Evolutionary conservation across 2,329 filamentous ascomycete species (phyloP), one percentile per base, ranked within the genome.

Genomic region (Calonectria henricotiae): DNA sequence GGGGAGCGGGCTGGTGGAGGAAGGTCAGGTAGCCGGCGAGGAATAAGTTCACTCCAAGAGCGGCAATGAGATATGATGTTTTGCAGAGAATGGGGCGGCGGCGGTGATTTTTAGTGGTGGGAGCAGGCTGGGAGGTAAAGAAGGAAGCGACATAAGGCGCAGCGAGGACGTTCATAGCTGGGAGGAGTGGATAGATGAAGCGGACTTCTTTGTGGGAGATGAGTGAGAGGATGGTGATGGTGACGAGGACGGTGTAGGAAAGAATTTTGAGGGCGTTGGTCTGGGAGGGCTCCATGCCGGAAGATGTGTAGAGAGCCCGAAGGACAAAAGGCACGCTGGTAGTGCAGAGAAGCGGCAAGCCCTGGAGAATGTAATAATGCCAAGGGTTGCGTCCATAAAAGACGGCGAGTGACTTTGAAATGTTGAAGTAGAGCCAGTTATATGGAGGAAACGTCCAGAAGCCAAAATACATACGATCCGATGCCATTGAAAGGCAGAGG

Each of bases 151-250:
- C 83, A 3, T 90, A 87, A 0, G 90, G 89, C 0, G 94, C 94
- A 1, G 93, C 90, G 44, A 98, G 85, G 72, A 98, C 85, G 80
- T 96, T 94, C 7, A 99, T 88, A n/a, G 92, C 88, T 1, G 96
- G 96, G 1, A 98, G 88, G 20, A 99, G 88, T 1, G 96, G 96
- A 78, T 97, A 98, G 75, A 98, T 93, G 85, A 99, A 99, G 78
- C 96, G 94, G 76, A 98, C 94, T 86, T 99, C 96, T 82, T 99
- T 99, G 84, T 99, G 96, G 1, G 94, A 91, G 74, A 98, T 93
- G 55, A 93, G 79, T 1, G 94, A 97, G 39, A 98, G 87, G 2
- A 86, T 81, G 1, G 84, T 80, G 11, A 93, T 83, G 68, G 92
- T 93, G 35, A 89, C 82, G 65, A 91, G 72, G 47, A 92, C 86